phyloP scores from a whole-genome alignment of 352 stramenopile genomes.

The Phytophthora sp. region DNA sequence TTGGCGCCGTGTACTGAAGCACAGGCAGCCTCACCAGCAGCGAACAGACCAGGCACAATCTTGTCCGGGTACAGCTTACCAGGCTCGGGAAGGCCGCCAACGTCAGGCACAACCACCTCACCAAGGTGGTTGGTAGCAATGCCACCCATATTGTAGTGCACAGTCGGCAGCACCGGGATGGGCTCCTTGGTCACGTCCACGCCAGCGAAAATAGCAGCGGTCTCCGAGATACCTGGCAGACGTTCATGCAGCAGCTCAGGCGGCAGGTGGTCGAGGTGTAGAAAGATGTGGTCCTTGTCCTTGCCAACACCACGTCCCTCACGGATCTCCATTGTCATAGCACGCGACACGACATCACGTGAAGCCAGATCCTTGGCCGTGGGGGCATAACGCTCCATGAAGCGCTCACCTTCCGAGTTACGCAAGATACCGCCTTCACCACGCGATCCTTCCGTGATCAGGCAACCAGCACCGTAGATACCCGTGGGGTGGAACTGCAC shows the following conservation, averaged over 20 bases:
- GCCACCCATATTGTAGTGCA: constrained; percentile 99
- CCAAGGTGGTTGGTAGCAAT: constrained; percentile 96
- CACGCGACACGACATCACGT: constrained; percentile 94
- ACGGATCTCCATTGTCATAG: constrained; percentile 98
- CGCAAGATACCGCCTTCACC: constrained; percentile 96
- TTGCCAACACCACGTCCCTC: constrained; percentile 95
- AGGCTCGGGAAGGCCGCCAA: constrained; percentile 70
- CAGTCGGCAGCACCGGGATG: constrained; percentile 96
- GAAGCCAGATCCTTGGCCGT: constrained; percentile 97
- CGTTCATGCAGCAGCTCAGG: constrained; percentile 93
- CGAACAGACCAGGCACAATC: constrained; percentile 95
- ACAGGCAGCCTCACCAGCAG: constrained; percentile 94
- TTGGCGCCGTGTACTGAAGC: constrained; percentile 97
- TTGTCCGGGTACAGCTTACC: constrained; percentile 85
- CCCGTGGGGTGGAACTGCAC: constrained; percentile 98
- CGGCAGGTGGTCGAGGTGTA: constrained; percentile 97
- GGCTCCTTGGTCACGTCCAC: constrained; percentile 98
- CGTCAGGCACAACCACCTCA: constrained; percentile 88
- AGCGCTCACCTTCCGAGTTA: constrained; percentile 95
- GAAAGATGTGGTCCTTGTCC: constrained; percentile 94
- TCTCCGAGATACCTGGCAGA: constrained; percentile 96
- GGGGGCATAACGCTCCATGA: constrained; percentile 97
- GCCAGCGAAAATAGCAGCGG: constrained; percentile 96
- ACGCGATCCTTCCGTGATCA: constrained; percentile 97
- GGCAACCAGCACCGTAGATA: constrained; percentile 97